Evolutionary conservation across 2,329 filamentous ascomycete species (phyloP), one percentile per base, ranked within the genome.

Genomic region (Periglandula ipomoeae): DNA sequence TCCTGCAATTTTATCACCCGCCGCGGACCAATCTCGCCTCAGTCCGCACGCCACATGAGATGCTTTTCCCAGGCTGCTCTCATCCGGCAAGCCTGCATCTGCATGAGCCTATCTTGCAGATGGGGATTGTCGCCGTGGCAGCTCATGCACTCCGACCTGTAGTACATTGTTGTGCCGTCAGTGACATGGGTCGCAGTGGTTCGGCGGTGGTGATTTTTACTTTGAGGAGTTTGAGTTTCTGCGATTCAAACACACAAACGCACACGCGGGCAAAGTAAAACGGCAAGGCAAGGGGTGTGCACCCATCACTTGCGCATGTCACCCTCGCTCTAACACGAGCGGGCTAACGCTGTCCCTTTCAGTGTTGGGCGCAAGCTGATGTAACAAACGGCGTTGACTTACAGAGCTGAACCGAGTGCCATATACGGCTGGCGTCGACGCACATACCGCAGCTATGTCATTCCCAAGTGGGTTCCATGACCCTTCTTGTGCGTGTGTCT

Each of bases 351-450:
- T 39, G 30, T 20, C n/a, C n/a, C n/a, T n/a, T n/a, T n/a, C n/a
- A n/a, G n/a, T n/a, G n/a, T n/a, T n/a, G n/a, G n/a, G n/a, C n/a
- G n/a, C 19, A 43, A 44, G 46, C 46, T 48, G 39, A 38, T 38
- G 46, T 13, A n/a, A 15, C n/a, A 42, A 34, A 35, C 44, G 34
- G 42, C 41, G 44, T 43, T 38, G 50, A 42, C 48, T 30, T 38
- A 35, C 39, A 44, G 32, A 54, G 52, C 52, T 54, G 52, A 54
- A 48, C 27, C 24, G 17, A 39, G 49, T 40, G 39, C 45, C 52
- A 49, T 50, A 32, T 46, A 45, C 38, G 42, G 50, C 48, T 41
- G 39, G 48, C 34, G 24, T 46, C 22, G 27, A 50, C 47, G 38
- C 50, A 43, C 39, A 35, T 49, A 44, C 47, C 34, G n/a, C 32